Percentiles rank a stretch among this genome's conserved stretches.
Evolutionary conservation across 805 yeast species (phyloP).

Genomic region (Wickerhamiella galacta): DNA sequence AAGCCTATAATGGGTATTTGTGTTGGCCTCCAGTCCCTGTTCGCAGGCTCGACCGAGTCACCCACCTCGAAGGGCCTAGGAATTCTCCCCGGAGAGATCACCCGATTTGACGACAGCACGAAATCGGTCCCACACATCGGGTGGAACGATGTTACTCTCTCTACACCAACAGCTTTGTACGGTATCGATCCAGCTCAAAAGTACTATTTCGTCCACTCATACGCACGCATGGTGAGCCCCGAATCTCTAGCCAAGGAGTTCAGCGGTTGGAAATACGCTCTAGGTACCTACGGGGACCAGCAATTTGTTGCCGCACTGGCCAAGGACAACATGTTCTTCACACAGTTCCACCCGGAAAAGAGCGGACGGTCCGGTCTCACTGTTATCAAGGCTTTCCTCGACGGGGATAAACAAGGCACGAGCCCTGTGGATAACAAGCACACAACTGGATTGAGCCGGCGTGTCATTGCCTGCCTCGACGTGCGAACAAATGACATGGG

Average conservation of each 20-base stretch:
- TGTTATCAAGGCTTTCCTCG: conserved; percentile 56
- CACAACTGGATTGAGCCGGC: conserved; percentile 52
- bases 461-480: conserved; percentile 91
- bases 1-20: conserved; percentile 91
- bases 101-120: conserved; percentile 39
- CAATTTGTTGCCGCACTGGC: conserved; percentile 67
- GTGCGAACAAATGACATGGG: conserved; percentile 93
- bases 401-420: conserved; percentile 24
- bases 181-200: conserved; percentile 51
- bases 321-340: conserved; percentile 71
- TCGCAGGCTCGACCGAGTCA: conserved; percentile 59
- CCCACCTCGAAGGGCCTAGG: conserved; percentile 47
- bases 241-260: conserved; percentile 16
- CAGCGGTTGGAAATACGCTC: conserved; percentile 56
- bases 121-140: conserved; percentile 96
- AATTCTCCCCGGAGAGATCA: conserved; percentile 33
- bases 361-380: conserved; percentile 81
- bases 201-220: conserved; percentile 92
- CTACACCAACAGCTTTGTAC: conserved; percentile 27
- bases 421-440: conserved; percentile 6
- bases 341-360: conserved; percentile 99
- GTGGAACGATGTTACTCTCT: conserved; percentile 47
- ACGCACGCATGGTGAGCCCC: conserved; percentile 35
- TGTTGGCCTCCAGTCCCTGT: conserved; percentile 85
- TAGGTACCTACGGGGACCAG: conserved; percentile 61